Conservation (phyloP, 2,329 filamentous ascomycete genomes). For the Colletotrichum liriopes region DNA sequence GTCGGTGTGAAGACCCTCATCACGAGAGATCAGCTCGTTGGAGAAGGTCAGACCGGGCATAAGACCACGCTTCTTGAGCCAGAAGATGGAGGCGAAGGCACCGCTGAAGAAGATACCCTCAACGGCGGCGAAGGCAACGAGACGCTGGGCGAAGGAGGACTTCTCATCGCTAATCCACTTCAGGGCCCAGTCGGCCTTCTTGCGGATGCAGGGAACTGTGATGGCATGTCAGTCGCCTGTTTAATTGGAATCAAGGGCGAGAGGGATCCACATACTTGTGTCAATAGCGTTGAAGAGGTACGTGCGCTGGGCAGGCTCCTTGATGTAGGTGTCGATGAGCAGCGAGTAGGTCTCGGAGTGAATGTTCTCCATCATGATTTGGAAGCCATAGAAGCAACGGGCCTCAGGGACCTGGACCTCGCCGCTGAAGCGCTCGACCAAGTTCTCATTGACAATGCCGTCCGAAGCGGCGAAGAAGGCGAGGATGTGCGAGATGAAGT, state of each 20-base stretch:
- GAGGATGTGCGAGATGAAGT: conserved; percentile 98
- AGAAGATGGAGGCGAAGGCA: conserved; percentile 99
- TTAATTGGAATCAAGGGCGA: conserved; percentile 67
- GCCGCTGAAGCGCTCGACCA: conserved; percentile 96
- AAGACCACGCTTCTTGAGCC: conserved; percentile 99
- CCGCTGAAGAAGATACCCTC: conserved; percentile 99
- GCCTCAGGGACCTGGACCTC: conserved; percentile 98
- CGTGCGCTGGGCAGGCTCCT: conserved; percentile 92
- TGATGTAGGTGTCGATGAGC: conserved; percentile 99
- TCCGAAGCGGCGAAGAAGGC: conserved; percentile 99
- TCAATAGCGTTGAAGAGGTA: conserved; percentile 99
- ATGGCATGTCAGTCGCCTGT: background rate
- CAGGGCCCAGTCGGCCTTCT: conserved; percentile 99
- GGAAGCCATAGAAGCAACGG: conserved; percentile 99
- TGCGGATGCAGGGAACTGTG: conserved; percentile 92
- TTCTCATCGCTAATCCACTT: conserved; percentile 94
- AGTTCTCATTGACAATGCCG: conserved; percentile 99
- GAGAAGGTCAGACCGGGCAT: conserved; percentile 99
- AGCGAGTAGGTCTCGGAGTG: conserved; percentile 99
- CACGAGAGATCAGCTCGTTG: conserved; percentile 99
- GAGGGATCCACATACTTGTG: conserved; percentile 79
- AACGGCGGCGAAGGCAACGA: conserved; percentile 96
- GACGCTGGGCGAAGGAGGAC: conserved; percentile 94
- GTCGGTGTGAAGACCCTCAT: conserved; percentile 99
- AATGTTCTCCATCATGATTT: conserved; percentile 99